phyloP scores from a whole-genome alignment of 1,284 basidiomycete genomes.

The Ceratorhiza oryzae-sativae region DNA sequence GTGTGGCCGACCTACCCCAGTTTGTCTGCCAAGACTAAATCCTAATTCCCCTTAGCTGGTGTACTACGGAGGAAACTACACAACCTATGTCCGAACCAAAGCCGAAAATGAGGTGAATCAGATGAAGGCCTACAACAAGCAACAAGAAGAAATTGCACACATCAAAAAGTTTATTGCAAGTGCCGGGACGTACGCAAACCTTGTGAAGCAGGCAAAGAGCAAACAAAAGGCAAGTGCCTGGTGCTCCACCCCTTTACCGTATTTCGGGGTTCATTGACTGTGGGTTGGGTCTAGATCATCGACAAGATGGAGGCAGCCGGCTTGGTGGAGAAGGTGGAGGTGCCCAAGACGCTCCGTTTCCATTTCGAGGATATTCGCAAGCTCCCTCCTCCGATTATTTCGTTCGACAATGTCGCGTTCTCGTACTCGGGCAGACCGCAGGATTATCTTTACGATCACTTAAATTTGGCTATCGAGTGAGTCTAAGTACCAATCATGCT shows the following conservation, averaged over 20 bases:
- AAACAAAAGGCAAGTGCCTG: conserved; percentile 82
- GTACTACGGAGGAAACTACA: conserved; percentile 97
- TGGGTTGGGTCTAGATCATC: conserved; percentile 66
- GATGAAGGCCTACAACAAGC: conserved; percentile 98
- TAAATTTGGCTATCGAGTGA: conserved; percentile 95
- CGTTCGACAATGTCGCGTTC: conserved; percentile 94
- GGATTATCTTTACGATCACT: conserved; percentile 87
- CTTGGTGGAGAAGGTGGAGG: conserved; percentile 88
- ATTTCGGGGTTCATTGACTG: background rate
- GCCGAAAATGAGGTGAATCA: conserved; percentile 98
- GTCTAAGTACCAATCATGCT: conserved; percentile 47
- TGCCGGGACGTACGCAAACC: conserved; percentile 98
- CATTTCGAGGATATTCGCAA: conserved; percentile 96
- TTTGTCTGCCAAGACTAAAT: background rate
- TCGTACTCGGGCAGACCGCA: conserved; percentile 88
- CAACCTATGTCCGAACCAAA: conserved; percentile 95
- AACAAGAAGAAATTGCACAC: conserved; percentile 97
- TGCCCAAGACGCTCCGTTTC: conserved; percentile 79
- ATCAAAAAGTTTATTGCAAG: conserved; percentile 99
- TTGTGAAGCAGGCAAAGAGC: conserved; percentile 98
- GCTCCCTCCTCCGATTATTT: conserved; percentile 96
- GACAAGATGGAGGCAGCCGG: conserved; percentile 99
- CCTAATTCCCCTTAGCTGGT: conserved; percentile 55
- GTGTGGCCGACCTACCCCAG: conserved; percentile 39
- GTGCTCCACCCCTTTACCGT: background rate